phyloP scores from a whole-genome alignment of 129 eudicot genomes.

The Lactuca sativa region DNA sequence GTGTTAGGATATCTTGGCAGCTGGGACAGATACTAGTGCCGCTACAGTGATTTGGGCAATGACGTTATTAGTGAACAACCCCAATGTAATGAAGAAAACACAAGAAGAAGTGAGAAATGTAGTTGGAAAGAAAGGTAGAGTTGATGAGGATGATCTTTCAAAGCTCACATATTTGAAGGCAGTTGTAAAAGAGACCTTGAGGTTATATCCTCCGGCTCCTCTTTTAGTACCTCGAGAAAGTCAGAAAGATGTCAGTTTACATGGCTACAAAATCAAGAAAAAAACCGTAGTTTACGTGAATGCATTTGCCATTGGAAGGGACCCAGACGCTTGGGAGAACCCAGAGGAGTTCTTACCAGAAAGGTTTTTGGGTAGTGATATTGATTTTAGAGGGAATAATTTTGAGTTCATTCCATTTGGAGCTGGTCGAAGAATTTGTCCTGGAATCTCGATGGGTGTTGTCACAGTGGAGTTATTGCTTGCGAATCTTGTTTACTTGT shows the following conservation, averaged over 20 bases:
- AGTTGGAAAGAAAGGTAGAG: background rate
- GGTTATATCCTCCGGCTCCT: background rate
- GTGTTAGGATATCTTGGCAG: background rate
- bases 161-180: background rate
- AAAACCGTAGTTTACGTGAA: background rate
- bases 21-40: background rate
- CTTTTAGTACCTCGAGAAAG: background rate
- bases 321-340: background rate
- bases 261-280: background rate
- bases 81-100: background rate
- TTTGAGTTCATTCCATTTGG: constrained; percentile 5
- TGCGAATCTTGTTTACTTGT: constrained; percentile 3
- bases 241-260: background rate
- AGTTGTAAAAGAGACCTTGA: background rate
- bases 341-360: background rate
- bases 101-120: background rate
- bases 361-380: constrained; percentile 5
- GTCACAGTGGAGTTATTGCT: background rate
- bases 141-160: background rate
- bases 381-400: background rate
- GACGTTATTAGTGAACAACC: background rate
- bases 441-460: background rate
- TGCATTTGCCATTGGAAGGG: background rate
- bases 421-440: background rate
- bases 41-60: background rate